Conservation (phyloP, 441 rosid genomes). For the Gossypium schwendimanii region DNA sequence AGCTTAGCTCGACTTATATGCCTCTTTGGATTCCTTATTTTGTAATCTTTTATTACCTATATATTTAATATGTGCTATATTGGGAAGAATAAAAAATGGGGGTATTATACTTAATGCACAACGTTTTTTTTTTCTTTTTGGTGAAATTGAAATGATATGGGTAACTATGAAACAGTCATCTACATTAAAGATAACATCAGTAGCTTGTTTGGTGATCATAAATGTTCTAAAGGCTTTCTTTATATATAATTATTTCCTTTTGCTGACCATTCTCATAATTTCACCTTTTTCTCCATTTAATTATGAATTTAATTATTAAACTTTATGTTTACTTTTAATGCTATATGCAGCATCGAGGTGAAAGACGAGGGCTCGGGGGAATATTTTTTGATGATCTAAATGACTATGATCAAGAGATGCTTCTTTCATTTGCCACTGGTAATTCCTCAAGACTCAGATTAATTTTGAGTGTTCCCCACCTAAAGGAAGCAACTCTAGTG, state of each 20-base stretch:
- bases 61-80: background rate
- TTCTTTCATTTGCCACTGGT: constrained; percentile 89
- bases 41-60: background rate
- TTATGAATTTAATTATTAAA: background rate
- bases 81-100: background rate
- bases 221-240: background rate
- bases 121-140: no score
- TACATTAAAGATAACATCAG: background rate
- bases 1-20: background rate
- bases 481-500: background rate
- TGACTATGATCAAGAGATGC: constrained; percentile 90
- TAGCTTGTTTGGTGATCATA: background rate
- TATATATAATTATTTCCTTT: background rate
- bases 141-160: background rate
- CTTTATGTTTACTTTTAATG: constrained; percentile 15
- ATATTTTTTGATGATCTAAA: constrained; percentile 95
- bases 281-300: background rate
- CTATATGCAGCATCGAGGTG: constrained; percentile 73
- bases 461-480: background rate
- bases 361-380: constrained; percentile 97
- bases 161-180: background rate
- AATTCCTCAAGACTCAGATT: constrained; percentile 13
- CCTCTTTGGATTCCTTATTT: background rate
- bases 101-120: background rate
- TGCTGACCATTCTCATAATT: background rate